These are phyloP conservation scores for Coccomyxa sp. DNA, from an alignment of 139 green algal genomes.

Conservation along the genomic window DNA sequence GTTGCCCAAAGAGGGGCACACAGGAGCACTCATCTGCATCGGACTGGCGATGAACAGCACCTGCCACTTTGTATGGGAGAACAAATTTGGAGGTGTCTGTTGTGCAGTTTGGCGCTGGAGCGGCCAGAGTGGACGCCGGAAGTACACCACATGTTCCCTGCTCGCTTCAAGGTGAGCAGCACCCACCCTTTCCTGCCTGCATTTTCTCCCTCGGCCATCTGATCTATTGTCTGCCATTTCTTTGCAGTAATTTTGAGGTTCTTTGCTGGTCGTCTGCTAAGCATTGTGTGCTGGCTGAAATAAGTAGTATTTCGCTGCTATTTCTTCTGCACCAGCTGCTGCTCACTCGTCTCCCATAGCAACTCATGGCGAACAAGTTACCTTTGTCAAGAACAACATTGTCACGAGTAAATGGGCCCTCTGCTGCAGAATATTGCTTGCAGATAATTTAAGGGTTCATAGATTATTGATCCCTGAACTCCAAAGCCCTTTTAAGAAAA, in stretches of 20 bases:
- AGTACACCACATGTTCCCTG: neutral
- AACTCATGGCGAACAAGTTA: too few species aligned
- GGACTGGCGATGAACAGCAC: neutral
- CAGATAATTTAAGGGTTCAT: too few species aligned
- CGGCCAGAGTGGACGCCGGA: neutral
- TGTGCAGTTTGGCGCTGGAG: conserved; percentile 3
- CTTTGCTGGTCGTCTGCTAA: neutral
- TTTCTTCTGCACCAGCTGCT: neutral
- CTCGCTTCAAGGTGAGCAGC: neutral
- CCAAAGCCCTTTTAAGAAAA: too few species aligned
- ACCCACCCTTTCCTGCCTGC: neutral
- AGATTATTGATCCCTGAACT: too few species aligned
- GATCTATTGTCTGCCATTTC: neutral
- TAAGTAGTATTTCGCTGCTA: neutral
- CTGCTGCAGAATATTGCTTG: too few species aligned
- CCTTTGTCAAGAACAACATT: too few species aligned
- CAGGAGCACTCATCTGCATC: neutral
- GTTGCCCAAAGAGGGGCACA: neutral
- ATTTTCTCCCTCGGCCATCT: neutral
- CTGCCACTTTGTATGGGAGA: neutral
- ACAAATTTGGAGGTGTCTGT: neutral
- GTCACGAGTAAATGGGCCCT: too few species aligned
- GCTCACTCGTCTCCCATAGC: neutral
- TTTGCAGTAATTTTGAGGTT: neutral
- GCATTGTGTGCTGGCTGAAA: neutral